phyloP scores from a whole-genome alignment of 495 filamentous ascomycete species.

The Aspergillus egyptiacus region DNA sequence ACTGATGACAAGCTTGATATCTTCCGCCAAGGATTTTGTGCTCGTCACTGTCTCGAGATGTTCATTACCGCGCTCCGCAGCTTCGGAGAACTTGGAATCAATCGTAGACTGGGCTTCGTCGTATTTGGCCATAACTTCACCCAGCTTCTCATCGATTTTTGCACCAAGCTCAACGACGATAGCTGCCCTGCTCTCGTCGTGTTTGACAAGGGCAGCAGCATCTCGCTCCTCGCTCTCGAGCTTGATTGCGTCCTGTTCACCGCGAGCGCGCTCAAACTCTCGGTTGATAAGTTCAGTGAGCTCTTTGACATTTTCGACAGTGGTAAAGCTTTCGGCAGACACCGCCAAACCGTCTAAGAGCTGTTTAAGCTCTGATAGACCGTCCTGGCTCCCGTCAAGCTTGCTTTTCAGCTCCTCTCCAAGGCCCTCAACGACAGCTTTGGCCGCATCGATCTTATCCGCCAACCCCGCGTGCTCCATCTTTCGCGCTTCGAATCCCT shows the following conservation, averaged over 20 bases:
- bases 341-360: constrained; percentile 57
- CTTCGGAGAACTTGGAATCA: constrained; percentile 62
- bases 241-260: constrained; percentile 61
- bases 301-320: constrained; percentile 65
- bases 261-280: constrained; percentile 74
- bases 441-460: constrained; percentile 55
- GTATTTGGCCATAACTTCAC: constrained; percentile 70
- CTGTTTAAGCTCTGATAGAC: constrained; percentile 50
- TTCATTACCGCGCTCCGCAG: constrained; percentile 58
- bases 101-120: constrained; percentile 68
- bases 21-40: constrained; percentile 75
- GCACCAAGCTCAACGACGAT: constrained; percentile 50
- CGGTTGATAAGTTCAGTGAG: constrained; percentile 70
- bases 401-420: constrained; percentile 62
- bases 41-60: constrained; percentile 63
- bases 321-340: constrained; percentile 52
- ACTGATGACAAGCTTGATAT: constrained; percentile 76
- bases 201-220: constrained; percentile 60
- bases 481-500: constrained; percentile 73
- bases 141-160: constrained; percentile 77
- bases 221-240: constrained; percentile 73
- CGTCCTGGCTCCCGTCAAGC: constrained; percentile 51
- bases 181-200: constrained; percentile 54
- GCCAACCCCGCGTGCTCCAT: constrained; percentile 54
- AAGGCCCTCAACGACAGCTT: constrained; percentile 49